Evolutionary conservation across 1,139 yeast genomes (phyloP).

Genomic region (Hyphopichia buzzinii): DNA sequence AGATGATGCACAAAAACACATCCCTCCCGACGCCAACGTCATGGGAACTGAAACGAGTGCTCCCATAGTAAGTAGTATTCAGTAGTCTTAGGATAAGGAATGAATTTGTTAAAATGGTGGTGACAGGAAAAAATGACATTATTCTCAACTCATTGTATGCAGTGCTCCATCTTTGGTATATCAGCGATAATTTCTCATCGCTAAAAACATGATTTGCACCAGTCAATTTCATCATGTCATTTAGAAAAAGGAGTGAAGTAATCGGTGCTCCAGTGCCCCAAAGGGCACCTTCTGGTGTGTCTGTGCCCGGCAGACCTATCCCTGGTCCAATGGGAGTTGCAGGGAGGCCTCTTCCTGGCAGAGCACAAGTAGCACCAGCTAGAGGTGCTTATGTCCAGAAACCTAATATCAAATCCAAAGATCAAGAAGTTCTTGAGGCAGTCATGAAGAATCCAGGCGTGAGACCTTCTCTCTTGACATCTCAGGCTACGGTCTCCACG

Average conservation of each 20-base stretch:
- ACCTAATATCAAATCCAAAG: slow-evolving; percentile 6
- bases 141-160: no score
- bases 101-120: no score
- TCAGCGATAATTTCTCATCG: no score
- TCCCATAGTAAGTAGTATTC: slow-evolving; percentile 55
- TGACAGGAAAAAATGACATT: no score
- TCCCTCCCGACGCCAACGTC: slow-evolving; percentile 64
- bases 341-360: slow-evolving; percentile 12
- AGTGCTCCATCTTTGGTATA: no score
- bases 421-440: slow-evolving; percentile 9
- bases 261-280: slow-evolving; percentile 26
- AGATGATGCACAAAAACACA: slow-evolving; percentile 83
- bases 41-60: slow-evolving; percentile 75
- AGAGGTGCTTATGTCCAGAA: slow-evolving; percentile 1
- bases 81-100: not conserved
- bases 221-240: slow-evolving; percentile 69
- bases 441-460: slow-evolving; percentile 52
- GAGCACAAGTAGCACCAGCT: slow-evolving; percentile 9
- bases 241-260: slow-evolving; percentile 68
- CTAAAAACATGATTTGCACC: no score
- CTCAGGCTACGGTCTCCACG: slow-evolving; percentile 74
- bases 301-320: slow-evolving; percentile 7
- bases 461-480: slow-evolving; percentile 73
- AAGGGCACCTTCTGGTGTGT: slow-evolving; percentile 7
- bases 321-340: slow-evolving; percentile 5